Evolutionary conservation across 768 basidiomycete species (phyloP).

Genomic region (Tricholoma sp.): DNA sequence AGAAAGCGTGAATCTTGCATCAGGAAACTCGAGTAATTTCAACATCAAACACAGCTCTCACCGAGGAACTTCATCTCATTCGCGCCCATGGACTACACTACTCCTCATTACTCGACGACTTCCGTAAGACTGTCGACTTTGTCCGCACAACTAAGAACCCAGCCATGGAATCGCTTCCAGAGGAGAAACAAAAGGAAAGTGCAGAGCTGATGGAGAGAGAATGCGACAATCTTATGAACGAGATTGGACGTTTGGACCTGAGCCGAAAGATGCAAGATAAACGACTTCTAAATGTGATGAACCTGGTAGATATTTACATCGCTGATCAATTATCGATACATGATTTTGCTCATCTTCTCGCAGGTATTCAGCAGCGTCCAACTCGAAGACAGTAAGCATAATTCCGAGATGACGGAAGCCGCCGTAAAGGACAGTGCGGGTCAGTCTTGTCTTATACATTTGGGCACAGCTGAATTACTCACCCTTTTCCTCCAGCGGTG

Average conservation of each 20-base stretch:
- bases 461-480: neutral
- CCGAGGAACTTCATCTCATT: slow-evolving; percentile 45
- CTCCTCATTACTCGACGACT: slow-evolving; percentile 41
- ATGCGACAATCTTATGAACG: slow-evolving; percentile 42
- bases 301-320: slow-evolving; percentile 29
- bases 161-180: slow-evolving; percentile 35
- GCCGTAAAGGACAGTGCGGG: slow-evolving; percentile 46
- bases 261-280: slow-evolving; percentile 42
- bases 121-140: slow-evolving; percentile 41
- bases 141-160: slow-evolving; percentile 41
- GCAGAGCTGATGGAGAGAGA: slow-evolving; percentile 37
- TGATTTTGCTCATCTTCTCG: neutral
- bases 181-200: slow-evolving; percentile 24
- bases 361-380: slow-evolving; percentile 60
- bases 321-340: neutral
- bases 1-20: neutral
- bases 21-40: slow-evolving; percentile 43
- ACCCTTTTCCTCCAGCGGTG: slow-evolving; percentile 16
- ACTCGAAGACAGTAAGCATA: slow-evolving; percentile 48
- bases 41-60: slow-evolving; percentile 36
- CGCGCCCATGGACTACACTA: slow-evolving; percentile 51
- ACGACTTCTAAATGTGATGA: slow-evolving; percentile 48
- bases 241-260: slow-evolving; percentile 41
- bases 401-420: slow-evolving; percentile 48
- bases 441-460: slow-evolving; percentile 14